Conservation (phyloP, 331 rosid species). For the Malus hybrid region DNA sequence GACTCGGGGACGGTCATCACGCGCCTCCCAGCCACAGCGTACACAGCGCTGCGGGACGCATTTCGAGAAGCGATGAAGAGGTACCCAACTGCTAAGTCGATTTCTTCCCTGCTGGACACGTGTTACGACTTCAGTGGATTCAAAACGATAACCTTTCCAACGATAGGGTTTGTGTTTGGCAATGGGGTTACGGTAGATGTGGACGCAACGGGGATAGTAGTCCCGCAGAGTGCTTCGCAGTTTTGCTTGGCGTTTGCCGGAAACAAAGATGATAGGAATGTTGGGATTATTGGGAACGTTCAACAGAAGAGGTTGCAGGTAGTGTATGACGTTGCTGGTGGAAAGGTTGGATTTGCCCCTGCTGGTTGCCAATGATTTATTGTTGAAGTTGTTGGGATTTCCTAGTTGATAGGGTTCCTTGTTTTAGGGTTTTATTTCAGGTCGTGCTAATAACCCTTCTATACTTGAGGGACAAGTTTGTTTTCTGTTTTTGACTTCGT, state of each 20-base stretch:
- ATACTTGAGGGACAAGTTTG: too few species aligned
- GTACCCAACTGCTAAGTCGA: conserved; percentile 20
- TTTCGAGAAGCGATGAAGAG: conserved; percentile 37
- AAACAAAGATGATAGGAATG: conserved; percentile 19
- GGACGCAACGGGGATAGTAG: conserved; percentile 20
- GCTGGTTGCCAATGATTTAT: conserved; percentile 28
- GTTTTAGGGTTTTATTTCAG: too few species aligned
- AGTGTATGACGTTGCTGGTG: conserved; percentile 55
- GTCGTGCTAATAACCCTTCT: too few species aligned
- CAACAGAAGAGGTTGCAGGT: conserved; percentile 22
- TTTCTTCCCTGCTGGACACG: conserved; percentile 42
- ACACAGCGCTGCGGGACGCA: conserved; percentile 24
- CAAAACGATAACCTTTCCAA: conserved; percentile 14
- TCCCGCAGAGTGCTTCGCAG: conserved; percentile 17
- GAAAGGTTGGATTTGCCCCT: conserved; percentile 50
- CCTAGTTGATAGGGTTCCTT: too few species aligned
- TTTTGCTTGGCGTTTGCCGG: conserved; percentile 65
- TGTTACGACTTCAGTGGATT: conserved; percentile 51
- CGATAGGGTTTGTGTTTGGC: conserved; percentile 23
- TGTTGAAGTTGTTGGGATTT: too few species aligned
- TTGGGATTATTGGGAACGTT: conserved; percentile 54
- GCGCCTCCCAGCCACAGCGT: conserved; percentile 52
- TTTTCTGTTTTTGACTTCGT: too few species aligned
- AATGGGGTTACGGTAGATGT: conserved; percentile 28
- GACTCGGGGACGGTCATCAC: conserved; percentile 82